Evolutionary conservation across 106 monocot species (phyloP).

Genomic region (Cymbidium sinense): DNA sequence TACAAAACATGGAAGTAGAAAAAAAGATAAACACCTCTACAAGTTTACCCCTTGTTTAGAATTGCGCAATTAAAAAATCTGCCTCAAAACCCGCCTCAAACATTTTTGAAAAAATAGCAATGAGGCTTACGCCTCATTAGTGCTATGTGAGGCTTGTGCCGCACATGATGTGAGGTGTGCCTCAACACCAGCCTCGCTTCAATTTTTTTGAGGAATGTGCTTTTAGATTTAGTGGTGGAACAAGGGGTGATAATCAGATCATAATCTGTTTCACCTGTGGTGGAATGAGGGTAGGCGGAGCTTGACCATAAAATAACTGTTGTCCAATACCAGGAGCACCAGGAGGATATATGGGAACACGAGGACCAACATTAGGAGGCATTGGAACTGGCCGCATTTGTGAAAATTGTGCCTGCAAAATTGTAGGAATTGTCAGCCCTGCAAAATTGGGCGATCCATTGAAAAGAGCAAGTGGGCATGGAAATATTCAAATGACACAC

Average conservation of each 20-base stretch:
- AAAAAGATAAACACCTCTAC: neutral
- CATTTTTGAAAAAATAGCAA: too few relatives aligned
- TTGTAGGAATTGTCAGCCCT: neutral
- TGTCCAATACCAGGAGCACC: conserved; percentile 58
- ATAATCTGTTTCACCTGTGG: conserved; percentile 36
- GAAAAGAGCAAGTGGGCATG: neutral
- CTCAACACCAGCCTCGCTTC: too few relatives aligned
- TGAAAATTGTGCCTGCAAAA: conserved; percentile 55
- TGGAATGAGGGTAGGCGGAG: conserved; percentile 50
- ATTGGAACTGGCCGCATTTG: conserved; percentile 62
- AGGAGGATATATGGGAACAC: conserved; percentile 70
- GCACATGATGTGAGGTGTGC: too few relatives aligned
- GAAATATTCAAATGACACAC: neutral
- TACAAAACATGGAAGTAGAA: neutral
- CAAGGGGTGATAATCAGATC: neutral
- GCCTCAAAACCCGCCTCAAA: too few relatives aligned
- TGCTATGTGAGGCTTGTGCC: too few relatives aligned
- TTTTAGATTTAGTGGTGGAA: too few relatives aligned
- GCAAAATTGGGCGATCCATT: neutral
- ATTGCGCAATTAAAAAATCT: too few relatives aligned
- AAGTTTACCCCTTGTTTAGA: neutral
- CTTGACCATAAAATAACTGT: conserved; percentile 75
- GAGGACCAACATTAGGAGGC: conserved; percentile 50
- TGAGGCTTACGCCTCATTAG: too few relatives aligned
- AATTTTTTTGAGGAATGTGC: too few relatives aligned